Conservation (phyloP, 2,329 filamentous ascomycete species). For the Fusarium abutilonis region DNA sequence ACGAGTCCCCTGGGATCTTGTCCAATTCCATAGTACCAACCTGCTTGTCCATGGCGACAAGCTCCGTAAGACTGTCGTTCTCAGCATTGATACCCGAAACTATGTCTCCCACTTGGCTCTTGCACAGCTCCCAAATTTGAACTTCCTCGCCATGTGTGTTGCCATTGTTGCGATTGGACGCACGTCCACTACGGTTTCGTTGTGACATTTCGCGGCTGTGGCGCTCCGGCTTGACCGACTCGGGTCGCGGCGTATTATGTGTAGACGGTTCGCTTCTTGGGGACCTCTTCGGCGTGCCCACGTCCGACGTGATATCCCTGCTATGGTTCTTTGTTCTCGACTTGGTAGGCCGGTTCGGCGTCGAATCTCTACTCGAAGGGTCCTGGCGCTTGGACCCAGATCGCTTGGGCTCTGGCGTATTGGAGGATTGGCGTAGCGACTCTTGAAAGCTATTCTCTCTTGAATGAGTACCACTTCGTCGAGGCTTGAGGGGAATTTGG, state of each 20-base stretch:
- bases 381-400: conserved; percentile 40
- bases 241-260: conserved; percentile 37
- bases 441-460: conserved; percentile 41
- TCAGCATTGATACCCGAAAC: conserved; percentile 55
- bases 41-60: conserved; percentile 55
- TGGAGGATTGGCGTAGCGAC: conserved; percentile 36
- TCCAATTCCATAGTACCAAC: conserved; percentile 53
- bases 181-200: conserved; percentile 57
- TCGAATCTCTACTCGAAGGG: conserved; percentile 44
- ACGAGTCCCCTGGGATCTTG: conserved; percentile 50
- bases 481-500: conserved; percentile 41
- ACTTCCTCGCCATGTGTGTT: conserved; percentile 56
- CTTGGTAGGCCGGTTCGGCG: conserved; percentile 38
- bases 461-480: conserved; percentile 41
- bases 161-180: conserved; percentile 57
- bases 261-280: conserved; percentile 34
- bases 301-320: conserved; percentile 33
- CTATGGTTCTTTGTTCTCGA: conserved; percentile 38
- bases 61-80: conserved; percentile 53
- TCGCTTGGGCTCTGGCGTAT: conserved; percentile 42
- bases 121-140: conserved; percentile 56
- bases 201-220: conserved; percentile 53
- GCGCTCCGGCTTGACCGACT: conserved; percentile 39
- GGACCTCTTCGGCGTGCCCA: conserved; percentile 40
- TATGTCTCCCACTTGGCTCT: conserved; percentile 53